Percentiles rank a stretch among this genome's conserved stretches.
Conservation (phyloP, 2,329 filamentous ascomycete species). For the Fusarium nodosum region DNA sequence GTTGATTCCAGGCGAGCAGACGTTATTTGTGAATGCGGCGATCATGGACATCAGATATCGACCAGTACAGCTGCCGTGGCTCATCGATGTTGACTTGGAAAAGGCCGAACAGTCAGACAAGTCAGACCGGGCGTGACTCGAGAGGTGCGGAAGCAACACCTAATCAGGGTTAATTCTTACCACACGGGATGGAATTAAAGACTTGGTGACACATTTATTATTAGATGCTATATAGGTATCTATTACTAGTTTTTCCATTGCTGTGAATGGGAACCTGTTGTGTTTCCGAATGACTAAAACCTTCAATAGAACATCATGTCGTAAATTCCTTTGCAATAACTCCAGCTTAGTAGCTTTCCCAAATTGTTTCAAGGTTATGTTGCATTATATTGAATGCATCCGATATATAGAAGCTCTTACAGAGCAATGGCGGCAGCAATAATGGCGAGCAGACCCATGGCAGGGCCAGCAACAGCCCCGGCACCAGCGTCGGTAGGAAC, state of each 20-base stretch:
- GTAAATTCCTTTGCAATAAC: slow-evolving; percentile 23
- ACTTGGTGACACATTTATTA: slow-evolving; percentile 7
- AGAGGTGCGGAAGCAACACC: neutral
- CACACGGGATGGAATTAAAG: too few species aligned
- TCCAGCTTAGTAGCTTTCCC: slow-evolving; percentile 7
- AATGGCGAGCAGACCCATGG: slow-evolving; percentile 51
- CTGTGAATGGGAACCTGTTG: slow-evolving; percentile 17
- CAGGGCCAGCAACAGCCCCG: slow-evolving; percentile 46
- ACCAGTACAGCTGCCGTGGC: slow-evolving; percentile 65
- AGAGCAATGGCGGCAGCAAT: slow-evolving; percentile 53
- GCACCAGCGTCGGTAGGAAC: slow-evolving; percentile 35
- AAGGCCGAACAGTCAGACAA: slow-evolving; percentile 1
- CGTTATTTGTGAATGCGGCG: slow-evolving; percentile 72
- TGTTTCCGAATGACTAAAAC: slow-evolving; percentile 11
- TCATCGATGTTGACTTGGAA: slow-evolving; percentile 64
- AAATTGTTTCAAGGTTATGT: slow-evolving; percentile 1
- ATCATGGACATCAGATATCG: slow-evolving; percentile 61
- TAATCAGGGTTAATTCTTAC: too few species aligned
- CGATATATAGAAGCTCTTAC: slow-evolving; percentile 42
- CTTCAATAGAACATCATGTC: slow-evolving; percentile 21
- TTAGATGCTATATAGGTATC: slow-evolving; percentile 24
- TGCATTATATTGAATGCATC: slow-evolving; percentile 3
- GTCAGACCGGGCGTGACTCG: neutral
- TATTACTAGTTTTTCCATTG: slow-evolving; percentile 37
- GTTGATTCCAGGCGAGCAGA: slow-evolving; percentile 60